Conservation (phyloP, 202 grass and related monocot genomes). For the Musa balbisiana region DNA sequence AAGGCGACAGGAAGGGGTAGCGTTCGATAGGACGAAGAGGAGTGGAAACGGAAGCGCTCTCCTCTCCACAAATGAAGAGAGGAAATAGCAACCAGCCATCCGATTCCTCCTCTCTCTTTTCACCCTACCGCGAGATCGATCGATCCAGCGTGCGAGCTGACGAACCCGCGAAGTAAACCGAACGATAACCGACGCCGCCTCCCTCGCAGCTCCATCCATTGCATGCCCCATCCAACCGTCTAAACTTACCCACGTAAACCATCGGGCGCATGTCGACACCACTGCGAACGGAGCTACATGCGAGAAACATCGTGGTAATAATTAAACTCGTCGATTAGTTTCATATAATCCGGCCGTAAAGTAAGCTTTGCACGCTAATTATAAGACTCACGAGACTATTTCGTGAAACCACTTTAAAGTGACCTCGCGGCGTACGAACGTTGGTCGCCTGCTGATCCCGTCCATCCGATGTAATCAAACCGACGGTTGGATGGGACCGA, state of each 20-base stretch:
- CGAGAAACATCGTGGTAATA: not conserved
- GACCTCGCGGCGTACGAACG: not conserved
- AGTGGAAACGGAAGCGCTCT: not conserved
- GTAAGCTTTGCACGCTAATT: not conserved
- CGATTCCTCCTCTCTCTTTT: not conserved
- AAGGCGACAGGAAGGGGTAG: not conserved
- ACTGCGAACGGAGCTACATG: not conserved
- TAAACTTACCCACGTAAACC: no score
- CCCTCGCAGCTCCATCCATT: not conserved
- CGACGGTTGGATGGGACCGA: not conserved
- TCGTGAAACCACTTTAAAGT: not conserved
- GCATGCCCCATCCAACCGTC: not conserved
- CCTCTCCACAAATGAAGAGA: conserved; percentile 11
- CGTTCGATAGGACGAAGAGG: not conserved
- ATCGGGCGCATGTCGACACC: not conserved
- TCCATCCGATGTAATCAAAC: not conserved
- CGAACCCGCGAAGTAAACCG: conserved; percentile 7
- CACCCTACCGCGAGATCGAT: not conserved
- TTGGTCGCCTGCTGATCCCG: not conserved
- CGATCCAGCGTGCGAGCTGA: not conserved
- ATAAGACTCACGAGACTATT: not conserved
- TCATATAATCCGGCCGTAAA: not conserved
- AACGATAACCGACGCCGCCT: conserved; percentile 1
- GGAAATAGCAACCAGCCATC: conserved; percentile 12
- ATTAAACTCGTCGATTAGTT: no score